Conservation (phyloP, 73 alveolate genomes). For the Paramecium octaurelia region DNA sequence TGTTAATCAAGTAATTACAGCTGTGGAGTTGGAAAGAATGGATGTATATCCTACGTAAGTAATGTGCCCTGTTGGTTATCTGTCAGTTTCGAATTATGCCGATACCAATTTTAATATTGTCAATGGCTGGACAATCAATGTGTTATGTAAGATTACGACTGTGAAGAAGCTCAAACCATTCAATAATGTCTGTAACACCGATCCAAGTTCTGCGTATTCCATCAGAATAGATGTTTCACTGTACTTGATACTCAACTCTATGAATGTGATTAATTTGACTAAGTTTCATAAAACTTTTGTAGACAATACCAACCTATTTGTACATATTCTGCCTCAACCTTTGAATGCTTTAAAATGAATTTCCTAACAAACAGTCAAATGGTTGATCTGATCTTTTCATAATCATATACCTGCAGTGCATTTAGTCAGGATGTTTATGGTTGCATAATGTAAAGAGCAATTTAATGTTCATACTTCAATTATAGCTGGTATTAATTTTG, state of each 20-base stretch:
- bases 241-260: background rate
- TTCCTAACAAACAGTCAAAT: background rate
- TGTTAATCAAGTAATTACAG: background rate
- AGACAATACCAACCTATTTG: background rate
- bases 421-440: background rate
- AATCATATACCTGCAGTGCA: background rate
- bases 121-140: background rate
- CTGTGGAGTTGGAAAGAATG: background rate
- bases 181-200: background rate
- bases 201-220: background rate
- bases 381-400: background rate
- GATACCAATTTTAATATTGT: background rate
- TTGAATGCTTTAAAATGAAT: background rate
- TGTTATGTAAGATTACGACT: background rate
- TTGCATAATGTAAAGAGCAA: background rate
- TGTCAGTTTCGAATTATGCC: background rate
- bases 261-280: background rate
- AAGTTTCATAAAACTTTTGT: background rate
- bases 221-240: background rate
- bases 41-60: background rate
- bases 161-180: background rate
- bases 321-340: background rate
- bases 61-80: background rate
- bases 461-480: background rate
- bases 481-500: background rate